Percentiles rank a stretch among this genome's conserved stretches.
Conservation (phyloP, 202 grass and related monocot genomes). For the Schoenoplectus tabernaemontani region DNA sequence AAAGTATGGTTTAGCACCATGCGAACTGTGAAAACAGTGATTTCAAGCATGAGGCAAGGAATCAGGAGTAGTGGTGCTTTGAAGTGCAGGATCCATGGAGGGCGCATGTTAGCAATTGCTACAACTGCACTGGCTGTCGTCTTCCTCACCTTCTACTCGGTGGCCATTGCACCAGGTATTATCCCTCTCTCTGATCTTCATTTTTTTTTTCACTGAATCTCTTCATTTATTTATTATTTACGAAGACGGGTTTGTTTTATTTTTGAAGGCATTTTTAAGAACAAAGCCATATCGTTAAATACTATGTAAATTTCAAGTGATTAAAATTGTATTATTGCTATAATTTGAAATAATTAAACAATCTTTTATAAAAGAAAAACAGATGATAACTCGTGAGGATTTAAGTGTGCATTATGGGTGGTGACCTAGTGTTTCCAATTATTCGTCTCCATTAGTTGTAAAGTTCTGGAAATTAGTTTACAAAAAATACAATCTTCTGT, state of each 20-base stretch:
- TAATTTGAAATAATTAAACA: not conserved
- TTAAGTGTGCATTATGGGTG: not conserved
- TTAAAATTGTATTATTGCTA: not conserved
- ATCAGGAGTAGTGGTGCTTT: not conserved
- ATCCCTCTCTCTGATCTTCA: not conserved
- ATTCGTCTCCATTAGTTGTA: not conserved
- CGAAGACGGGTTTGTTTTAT: not conserved
- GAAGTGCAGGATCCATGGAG: not conserved
- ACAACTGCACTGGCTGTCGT: not conserved
- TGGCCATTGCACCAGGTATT: constrained; percentile 10
- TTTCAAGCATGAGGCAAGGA: not conserved
- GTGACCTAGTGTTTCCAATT: not conserved
- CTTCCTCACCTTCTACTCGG: not conserved
- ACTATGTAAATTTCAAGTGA: not conserved
- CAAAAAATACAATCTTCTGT: not conserved
- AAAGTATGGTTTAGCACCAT: no score
- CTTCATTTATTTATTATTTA: not conserved
- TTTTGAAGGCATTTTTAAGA: not conserved
- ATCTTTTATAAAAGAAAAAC: not conserved
- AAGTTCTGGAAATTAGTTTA: not conserved
- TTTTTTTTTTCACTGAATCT: not conserved
- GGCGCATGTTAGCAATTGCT: not conserved
- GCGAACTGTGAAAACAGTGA: not conserved
- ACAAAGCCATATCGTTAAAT: not conserved
- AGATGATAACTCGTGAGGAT: not conserved